Evolutionary conservation across 139 green algal species (phyloP), one percentile per base, ranked within the genome.

Genomic region (Tetradesmus obliquus): DNA sequence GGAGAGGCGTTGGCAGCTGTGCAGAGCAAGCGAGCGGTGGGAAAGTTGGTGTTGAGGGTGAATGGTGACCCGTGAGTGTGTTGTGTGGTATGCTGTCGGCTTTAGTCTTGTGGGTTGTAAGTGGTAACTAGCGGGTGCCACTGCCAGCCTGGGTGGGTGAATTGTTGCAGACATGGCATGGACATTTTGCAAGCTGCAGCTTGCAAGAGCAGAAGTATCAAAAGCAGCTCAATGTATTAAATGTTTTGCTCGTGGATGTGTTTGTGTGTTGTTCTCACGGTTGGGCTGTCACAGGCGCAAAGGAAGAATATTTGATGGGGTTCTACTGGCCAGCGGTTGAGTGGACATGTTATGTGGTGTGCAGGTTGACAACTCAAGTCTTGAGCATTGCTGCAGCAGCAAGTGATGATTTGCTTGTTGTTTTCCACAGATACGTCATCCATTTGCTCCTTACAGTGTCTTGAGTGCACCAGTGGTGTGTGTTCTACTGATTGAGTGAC

Each of bases 31-130:
- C 24, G 58, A n/a, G 84, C 12, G 15, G 84, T 89, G 12, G 84
- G 84, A 9, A 89, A 89, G 84, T 24, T 89, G 9, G 84, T 89
- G 55, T 10, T 89, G 24, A 79, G 84, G 62, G 84, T 89, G 57
- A 20, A 6, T n/a, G 24, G 32, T n/a, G 79, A 85, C 15, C 32
- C 60, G 45, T 85, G 74, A 82, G 8, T 82, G 74, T 82, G 74
- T 82, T 20, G 74, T 22, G 45, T 82, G 45, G 19, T n/a, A 82
- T 45, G 32, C 32, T 45, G 32, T 45, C 32, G 32, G 32, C 32
- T 45, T 45, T 45, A 45, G 32, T 45, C 32, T 45, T 45, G 32
- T 45, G 32, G 32, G 32, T 45, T 45, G 32, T 45, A 45, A 45
- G 32, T 45, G 32, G 32, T 45, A 45, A 45, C 32, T 45, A 66